Conservation (phyloP, 2,329 filamentous ascomycete species). For the Chalara sp. region DNA sequence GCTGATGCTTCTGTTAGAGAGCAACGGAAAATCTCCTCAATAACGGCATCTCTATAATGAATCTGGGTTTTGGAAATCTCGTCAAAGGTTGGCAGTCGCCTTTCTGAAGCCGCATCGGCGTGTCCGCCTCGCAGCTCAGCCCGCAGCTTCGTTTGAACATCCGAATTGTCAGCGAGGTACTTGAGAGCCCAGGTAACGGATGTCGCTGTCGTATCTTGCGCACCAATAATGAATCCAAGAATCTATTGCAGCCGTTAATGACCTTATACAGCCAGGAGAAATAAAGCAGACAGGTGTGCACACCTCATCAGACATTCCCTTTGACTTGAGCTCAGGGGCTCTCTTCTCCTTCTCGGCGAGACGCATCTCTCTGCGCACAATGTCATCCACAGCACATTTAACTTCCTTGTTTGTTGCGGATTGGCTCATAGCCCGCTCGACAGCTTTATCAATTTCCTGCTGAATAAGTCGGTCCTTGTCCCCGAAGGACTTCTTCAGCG, state of each 20-base stretch:
- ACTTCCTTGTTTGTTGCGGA: background rate
- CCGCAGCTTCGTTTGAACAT: conserved; percentile 9
- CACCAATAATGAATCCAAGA: conserved; percentile 6
- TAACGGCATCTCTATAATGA: conserved; percentile 15
- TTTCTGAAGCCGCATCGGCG: background rate
- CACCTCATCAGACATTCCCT: conserved; percentile 7
- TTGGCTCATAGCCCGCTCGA: background rate
- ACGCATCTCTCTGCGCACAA: conserved; percentile 5
- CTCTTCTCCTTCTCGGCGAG: conserved; percentile 5
- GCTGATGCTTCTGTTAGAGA: too few relatives aligned
- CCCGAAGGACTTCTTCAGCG: background rate
- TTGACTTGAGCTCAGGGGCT: conserved; percentile 1
- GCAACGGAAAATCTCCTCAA: too few relatives aligned
- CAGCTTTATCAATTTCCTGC: conserved; percentile 1
- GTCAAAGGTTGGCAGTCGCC: conserved; percentile 6
- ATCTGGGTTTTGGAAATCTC: conserved; percentile 11
- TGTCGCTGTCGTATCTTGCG: conserved; percentile 9
- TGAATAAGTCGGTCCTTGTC: conserved; percentile 6
- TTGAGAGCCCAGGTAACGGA: conserved; percentile 8
- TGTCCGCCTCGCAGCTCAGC: conserved; percentile 1
- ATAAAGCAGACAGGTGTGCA: too few relatives aligned
- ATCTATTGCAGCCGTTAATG: conserved; percentile 4
- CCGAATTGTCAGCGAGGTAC: conserved; percentile 4
- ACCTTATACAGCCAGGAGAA: background rate
- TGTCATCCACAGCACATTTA: conserved; percentile 7